Evolutionary conservation across 2,329 filamentous ascomycete genomes (phyloP), one percentile per base, ranked within the genome.

Genomic region (Claviceps paspali): DNA sequence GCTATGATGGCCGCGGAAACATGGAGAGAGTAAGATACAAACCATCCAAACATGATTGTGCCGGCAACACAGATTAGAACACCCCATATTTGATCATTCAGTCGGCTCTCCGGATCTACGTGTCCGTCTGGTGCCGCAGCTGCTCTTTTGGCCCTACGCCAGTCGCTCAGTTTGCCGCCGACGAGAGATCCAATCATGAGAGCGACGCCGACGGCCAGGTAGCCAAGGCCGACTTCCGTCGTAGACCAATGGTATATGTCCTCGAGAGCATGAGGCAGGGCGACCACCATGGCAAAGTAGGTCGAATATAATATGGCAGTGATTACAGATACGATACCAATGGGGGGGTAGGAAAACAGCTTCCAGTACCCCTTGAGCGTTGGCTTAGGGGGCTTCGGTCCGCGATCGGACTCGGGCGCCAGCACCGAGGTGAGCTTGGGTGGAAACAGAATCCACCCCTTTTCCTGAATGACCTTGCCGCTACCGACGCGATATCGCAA

Each of bases 401-500:
- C 51, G 3, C 50, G 41, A n/a, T 49, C 41, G 3, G 41, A 29
- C 34, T 50, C 44, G 5, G 47, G 44, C 3, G 45, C 52, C 6
- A 52, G 23, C 1, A 41, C 38, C 2, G 51, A 53, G 7, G 47
- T 45, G 7, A 48, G 29, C 17, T 39, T 45, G 2, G 45, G 49
- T 0, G 49, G 45, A 12, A 48, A 33, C 12, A 51, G 23, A 11
- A 53, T 15, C 39, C 49, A 40, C 15, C 38, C 6, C 5, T 36
- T 38, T 10, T 43, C 39, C 6, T 38, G 28, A 30, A 52, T 51
- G 9, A 53, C 38, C 12, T 47, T 43, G 12, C 62, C 62, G 38
- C 64, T 63, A 4, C 64, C 64, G 2, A 65, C 64, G 2, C 61
- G 47, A 5, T 55, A 53, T 19, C 63, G 57, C 7, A 67, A 50